Evolutionary conservation across 257 asterid species (phyloP).

Genomic region (Lithospermum erythrorhizon): DNA sequence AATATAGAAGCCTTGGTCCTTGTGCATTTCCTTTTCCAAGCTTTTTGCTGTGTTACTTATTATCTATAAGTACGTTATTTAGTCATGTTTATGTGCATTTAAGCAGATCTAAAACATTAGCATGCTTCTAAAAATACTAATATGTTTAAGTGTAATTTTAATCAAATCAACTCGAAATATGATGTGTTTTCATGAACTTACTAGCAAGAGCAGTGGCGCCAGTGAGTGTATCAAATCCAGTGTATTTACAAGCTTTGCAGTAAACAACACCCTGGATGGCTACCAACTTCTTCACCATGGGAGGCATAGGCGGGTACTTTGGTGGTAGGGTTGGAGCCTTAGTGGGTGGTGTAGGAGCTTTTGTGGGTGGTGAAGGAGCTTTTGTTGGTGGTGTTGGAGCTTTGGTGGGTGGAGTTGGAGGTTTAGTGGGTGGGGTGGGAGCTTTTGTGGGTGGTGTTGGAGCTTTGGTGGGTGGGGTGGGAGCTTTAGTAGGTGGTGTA

Average conservation of each 20-base stretch:
- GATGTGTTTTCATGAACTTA: not conserved
- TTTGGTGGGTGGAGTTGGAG: not conserved
- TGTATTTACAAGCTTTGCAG: constrained; percentile 2
- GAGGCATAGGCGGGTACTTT: constrained; percentile 3
- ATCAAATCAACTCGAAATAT: too few species aligned
- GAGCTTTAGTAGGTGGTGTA: not conserved
- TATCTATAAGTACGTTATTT: too few species aligned
- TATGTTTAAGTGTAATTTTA: too few species aligned
- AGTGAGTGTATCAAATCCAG: not conserved
- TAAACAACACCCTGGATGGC: constrained; percentile 40
- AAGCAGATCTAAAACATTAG: too few species aligned
- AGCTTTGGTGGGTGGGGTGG: not conserved
- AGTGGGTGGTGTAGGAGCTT: not conserved
- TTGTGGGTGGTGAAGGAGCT: not conserved
- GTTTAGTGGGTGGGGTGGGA: not conserved
- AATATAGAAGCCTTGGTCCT: not conserved
- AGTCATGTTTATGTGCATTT: too few species aligned
- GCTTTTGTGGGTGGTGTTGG: not conserved
- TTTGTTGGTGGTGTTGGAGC: not conserved
- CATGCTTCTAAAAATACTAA: too few species aligned
- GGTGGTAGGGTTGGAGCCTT: constrained; percentile 9
- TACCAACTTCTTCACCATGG: constrained; percentile 19
- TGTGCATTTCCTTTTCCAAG: too few species aligned
- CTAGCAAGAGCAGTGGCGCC: constrained; percentile 42
- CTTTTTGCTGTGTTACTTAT: too few species aligned